Evolutionary conservation across 176 grass and related monocot genomes (phyloP), one percentile per base, ranked within the genome.

Genomic region (Zizania latifolia): DNA sequence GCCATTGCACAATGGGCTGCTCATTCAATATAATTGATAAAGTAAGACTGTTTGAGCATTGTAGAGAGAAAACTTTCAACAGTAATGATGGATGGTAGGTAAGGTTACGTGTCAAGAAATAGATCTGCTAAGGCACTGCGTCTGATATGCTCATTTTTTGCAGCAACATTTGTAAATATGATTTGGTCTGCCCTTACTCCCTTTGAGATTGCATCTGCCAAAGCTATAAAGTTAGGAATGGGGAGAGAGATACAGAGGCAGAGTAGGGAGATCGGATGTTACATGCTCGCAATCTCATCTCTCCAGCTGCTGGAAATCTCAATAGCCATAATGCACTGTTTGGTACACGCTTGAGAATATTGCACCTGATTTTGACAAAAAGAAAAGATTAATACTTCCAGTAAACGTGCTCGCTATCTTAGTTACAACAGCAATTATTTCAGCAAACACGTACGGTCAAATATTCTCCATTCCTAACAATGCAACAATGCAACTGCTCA

Each of bases 241-340:
- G 9, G 0, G 33, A 36, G 33, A 21, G n/a, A 66, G 1, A 62
- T 19, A 51, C 4, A 53, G 16, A 66, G 62, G 15, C 2, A 24
- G 22, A 41, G 13, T 17, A 68, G 24, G 39, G 24, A 68, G 13
- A 29, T 45, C 5, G 24, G 14, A 45, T 17, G 15, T 44, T 68
- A 68, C 65, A 68, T 68, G 65, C 39, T 4, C 24, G 38, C 65
- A 68, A 45, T 68, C 24, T 68, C 39, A 10, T 85, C 71, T 96
- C 92, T 71, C 92, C 92, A 41, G 86, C 81, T 64, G 86, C 89
- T 31, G 89, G 92, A 75, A 96, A 96, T 78, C 84, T 87, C 30
- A 96, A 85, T 34, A 96, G 81, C 92, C 92, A 96, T 33, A 96
- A 80, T 68, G 67, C 86, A 21, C 92, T 92, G 64, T 92, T 96